phyloP scores from a whole-genome alignment of 331 rosid species.

The Acacia concinna region DNA sequence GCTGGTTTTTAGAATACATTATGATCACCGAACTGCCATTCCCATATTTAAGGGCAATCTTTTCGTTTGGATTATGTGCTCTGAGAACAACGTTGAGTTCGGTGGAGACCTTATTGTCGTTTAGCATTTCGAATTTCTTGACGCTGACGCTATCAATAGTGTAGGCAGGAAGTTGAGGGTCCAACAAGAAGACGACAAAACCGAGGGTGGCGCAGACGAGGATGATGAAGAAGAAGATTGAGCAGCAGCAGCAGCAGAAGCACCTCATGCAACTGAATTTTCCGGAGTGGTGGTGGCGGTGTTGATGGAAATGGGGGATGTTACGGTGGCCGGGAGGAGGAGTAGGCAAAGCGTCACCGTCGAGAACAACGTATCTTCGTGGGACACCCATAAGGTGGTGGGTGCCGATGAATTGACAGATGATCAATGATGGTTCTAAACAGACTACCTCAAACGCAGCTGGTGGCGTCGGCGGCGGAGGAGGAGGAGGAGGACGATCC shows the following conservation, averaged over 20 bases:
- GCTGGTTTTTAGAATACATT: constrained; percentile 27
- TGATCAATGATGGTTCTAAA: neutral
- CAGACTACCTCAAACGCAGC: neutral
- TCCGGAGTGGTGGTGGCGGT: neutral
- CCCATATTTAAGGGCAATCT: constrained; percentile 49
- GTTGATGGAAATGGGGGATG: constrained; percentile 28
- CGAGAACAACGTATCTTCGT: constrained; percentile 31
- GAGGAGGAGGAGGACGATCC: neutral
- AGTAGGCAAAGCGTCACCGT: neutral
- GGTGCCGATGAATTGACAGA: neutral
- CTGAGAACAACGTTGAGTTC: constrained; percentile 41
- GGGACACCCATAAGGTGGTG: constrained; percentile 40
- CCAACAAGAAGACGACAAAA: constrained; percentile 7
- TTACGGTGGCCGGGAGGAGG: constrained; percentile 37
- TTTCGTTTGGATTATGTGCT: constrained; percentile 60
- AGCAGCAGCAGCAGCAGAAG: constrained; percentile 44
- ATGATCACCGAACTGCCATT: constrained; percentile 30
- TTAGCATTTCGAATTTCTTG: constrained; percentile 32
- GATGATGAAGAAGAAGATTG: constrained; percentile 38
- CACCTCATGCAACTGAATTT: constrained; percentile 31
- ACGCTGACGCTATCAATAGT: constrained; percentile 36
- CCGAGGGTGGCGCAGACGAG: neutral
- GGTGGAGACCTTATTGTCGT: constrained; percentile 30
- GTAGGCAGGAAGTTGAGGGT: constrained; percentile 55
- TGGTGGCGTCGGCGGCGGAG: too few species aligned